phyloP scores from a whole-genome alignment of 805 yeast genomes.

The Geotrichum ghanense region DNA sequence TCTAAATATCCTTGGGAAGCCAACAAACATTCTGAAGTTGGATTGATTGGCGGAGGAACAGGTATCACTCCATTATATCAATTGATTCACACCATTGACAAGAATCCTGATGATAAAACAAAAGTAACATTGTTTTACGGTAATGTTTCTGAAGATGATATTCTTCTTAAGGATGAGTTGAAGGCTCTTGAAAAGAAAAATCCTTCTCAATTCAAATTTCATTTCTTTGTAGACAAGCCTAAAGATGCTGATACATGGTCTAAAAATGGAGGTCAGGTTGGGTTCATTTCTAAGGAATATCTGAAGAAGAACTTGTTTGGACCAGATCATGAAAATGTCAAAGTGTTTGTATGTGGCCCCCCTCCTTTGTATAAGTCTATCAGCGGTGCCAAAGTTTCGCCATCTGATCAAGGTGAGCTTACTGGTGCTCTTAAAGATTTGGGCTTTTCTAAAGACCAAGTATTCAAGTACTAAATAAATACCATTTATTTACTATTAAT shows the following conservation, averaged over 20 bases:
- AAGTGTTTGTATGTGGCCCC: constrained; percentile 91
- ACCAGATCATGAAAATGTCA: constrained; percentile 52
- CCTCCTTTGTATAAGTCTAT: constrained; percentile 80
- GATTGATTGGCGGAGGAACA: constrained; percentile 89
- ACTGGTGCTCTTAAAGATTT: constrained; percentile 79
- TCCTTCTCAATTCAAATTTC: constrained; percentile 68
- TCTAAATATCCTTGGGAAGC: constrained; percentile 85
- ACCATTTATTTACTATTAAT: no score
- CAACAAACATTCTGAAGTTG: constrained; percentile 69
- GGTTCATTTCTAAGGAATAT: constrained; percentile 70
- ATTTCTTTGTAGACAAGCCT: constrained; percentile 69
- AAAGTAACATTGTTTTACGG: constrained; percentile 78
- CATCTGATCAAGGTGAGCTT: constrained; percentile 90
- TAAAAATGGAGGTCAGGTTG: constrained; percentile 43
- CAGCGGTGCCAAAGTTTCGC: constrained; percentile 76
- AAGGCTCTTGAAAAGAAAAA: constrained; percentile 53
- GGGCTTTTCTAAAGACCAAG: constrained; percentile 79
- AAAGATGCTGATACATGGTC: constrained; percentile 27
- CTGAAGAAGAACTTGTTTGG: constrained; percentile 49
- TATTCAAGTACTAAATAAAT: constrained; percentile 81
- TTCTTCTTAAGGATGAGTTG: constrained; percentile 65
- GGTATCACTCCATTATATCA: constrained; percentile 96
- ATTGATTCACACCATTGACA: constrained; percentile 61
- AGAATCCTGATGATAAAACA: constrained; percentile 80
- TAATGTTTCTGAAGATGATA: constrained; percentile 61